Conservation (phyloP, 768 basidiomycete genomes). For the Tylopilus plumbeoviolaceoides region DNA sequence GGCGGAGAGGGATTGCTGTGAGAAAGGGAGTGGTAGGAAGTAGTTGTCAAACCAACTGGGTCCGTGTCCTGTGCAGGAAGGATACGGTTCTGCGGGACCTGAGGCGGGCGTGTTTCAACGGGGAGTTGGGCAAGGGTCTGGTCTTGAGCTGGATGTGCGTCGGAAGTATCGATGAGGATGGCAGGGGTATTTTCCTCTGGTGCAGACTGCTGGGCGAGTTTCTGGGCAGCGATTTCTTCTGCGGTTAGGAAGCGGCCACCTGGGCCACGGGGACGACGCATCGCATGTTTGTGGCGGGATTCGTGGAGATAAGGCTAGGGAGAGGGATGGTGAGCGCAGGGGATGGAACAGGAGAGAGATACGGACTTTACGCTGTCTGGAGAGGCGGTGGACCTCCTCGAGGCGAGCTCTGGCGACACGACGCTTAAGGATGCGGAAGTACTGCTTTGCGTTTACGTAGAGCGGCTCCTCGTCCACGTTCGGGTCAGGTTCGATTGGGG, state of each 20-base stretch:
- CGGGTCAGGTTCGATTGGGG: constrained; percentile 32
- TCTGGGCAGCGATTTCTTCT: constrained; percentile 88
- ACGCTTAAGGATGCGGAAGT: constrained; percentile 96
- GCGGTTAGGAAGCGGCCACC: constrained; percentile 97
- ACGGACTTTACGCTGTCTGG: constrained; percentile 84
- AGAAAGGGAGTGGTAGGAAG: constrained; percentile 16
- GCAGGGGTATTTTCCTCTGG: constrained; percentile 19
- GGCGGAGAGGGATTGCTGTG: constrained; percentile 24
- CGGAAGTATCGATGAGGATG: constrained; percentile 17
- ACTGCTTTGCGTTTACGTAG: constrained; percentile 99
- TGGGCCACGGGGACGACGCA: constrained; percentile 94
- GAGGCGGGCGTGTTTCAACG: constrained; percentile 13
- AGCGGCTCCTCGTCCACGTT: constrained; percentile 92
- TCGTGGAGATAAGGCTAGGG: constrained; percentile 94
- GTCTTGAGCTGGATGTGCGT: constrained; percentile 11
- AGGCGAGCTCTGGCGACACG: constrained; percentile 86
- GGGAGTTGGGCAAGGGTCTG: constrained; percentile 1
- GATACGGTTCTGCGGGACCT: constrained; percentile 14
- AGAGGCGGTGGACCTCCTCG: constrained; percentile 91
- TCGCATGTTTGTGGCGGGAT: constrained; percentile 96
- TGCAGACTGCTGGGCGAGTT: constrained; percentile 35
- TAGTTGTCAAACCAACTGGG: constrained; percentile 8
- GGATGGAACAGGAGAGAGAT: not conserved
- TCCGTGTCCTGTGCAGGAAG: constrained; percentile 16
- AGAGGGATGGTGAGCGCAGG: constrained; percentile 7